Evolutionary conservation across 1,284 basidiomycete genomes (phyloP).

Genomic region (Apiotrichum gracile): DNA sequence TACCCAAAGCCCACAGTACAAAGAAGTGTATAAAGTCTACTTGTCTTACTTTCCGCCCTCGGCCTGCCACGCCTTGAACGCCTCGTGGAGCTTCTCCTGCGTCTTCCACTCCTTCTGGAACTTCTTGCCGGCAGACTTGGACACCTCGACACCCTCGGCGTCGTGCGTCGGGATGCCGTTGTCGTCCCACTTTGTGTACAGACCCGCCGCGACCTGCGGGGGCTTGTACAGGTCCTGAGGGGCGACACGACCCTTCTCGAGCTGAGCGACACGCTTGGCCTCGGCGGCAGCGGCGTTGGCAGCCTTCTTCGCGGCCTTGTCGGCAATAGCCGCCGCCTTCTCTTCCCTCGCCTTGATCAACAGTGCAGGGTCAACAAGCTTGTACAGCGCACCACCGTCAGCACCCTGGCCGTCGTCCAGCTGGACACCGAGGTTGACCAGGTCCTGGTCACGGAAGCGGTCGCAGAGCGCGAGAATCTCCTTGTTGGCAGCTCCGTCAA

Average conservation of each 20-base stretch:
- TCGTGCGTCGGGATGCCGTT: conserved; percentile 79
- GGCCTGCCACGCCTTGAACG: conserved; percentile 49
- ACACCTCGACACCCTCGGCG: conserved; percentile 73
- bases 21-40: no score
- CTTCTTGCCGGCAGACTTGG: conserved; percentile 77
- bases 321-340: conserved; percentile 69
- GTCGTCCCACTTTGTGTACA: conserved; percentile 76
- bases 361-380: conserved; percentile 78
- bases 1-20: neutral
- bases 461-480: conserved; percentile 77
- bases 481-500: conserved; percentile 61
- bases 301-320: conserved; percentile 76
- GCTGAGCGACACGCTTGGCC: conserved; percentile 64
- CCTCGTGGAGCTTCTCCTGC: conserved; percentile 74
- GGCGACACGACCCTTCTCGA: conserved; percentile 74
- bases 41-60: conserved; percentile 11
- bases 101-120: conserved; percentile 67
- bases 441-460: conserved; percentile 79
- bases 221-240: conserved; percentile 79
- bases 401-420: conserved; percentile 82
- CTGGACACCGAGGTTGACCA: conserved; percentile 88
- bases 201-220: conserved; percentile 63
- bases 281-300: conserved; percentile 66
- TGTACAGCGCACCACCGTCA: conserved; percentile 93
- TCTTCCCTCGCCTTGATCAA: conserved; percentile 81